Base-by-base conservation (phyloP, 2,329 filamentous ascomycete species). In the Thielaviopsis cerberus region DNA sequence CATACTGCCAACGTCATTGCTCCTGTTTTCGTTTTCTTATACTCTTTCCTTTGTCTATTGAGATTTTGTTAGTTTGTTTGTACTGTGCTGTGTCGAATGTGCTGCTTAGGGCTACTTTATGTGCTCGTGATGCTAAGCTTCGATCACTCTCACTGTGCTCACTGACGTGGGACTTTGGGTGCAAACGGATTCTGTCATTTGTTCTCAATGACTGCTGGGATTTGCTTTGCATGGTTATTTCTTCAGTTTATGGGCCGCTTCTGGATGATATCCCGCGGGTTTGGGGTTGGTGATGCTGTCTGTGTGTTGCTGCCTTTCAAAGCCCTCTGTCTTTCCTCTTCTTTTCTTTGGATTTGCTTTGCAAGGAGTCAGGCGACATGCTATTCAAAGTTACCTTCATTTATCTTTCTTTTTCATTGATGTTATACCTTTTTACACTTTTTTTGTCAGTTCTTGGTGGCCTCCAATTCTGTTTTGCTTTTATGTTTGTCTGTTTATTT, bases 31-130 rank as follows among this genome's bases (percentile, higher is more conserved):
- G 50, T 27, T 53, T 25, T 51, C 27, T 51, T 48, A n/a, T 24
- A 30, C 53, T 53, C 34, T 51, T 55, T 59, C 45, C 50, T 53
- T 53, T 37, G 50, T 56, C 51, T 48, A 55, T 55, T 55, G 54
- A 55, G 54, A 50, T 55, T 53, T 37, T 24, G 34, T 50, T 48
- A 20, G 45, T 55, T 30, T 24, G 30, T 55, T 26, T 27, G 34
- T 55, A 37, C 37, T 55, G 54, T 55, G 34, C 54, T 58, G 6
- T 22, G 45, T 51, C 22, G 17, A 41, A 37, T 54, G 51, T 50
- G 37, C 26, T 48, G 41, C 24, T 41, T 5, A 10, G 34, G 34
- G 34, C 34, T 41, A n/a, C 34, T 41, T 41, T 13, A 41, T 41
- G 5, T 41, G 34, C 34, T 41, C 34, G 34, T 41, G 34, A 41